phyloP scores from a whole-genome alignment of 768 basidiomycete genomes.

The Epithele typhae region DNA sequence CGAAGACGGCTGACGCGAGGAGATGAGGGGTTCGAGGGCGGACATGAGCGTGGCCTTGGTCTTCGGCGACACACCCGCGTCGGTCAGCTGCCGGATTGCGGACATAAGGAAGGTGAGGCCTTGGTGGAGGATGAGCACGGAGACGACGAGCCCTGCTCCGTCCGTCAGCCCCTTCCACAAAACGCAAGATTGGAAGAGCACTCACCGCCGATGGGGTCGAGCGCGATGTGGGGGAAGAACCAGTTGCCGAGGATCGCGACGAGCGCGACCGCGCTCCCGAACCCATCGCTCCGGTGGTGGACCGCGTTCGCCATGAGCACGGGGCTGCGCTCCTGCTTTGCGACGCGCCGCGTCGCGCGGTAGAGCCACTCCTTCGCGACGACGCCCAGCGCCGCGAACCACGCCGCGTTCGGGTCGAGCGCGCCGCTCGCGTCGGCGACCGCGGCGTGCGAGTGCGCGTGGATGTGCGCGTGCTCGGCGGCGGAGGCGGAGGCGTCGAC shows the following conservation, averaged over 20 bases:
- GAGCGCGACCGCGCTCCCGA: conserved; percentile 88
- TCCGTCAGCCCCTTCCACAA: too few relatives aligned
- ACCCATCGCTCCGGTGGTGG: conserved; percentile 96
- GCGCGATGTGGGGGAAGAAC: conserved; percentile 76
- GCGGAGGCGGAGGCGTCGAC: conserved; percentile 44
- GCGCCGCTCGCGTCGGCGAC: conserved; percentile 39
- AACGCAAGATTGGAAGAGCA: too few relatives aligned
- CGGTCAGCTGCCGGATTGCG: conserved; percentile 79
- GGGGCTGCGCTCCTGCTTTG: conserved; percentile 85
- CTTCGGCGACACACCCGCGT: conserved; percentile 65
- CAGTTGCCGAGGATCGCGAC: conserved; percentile 90
- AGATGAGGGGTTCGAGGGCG: conserved; percentile 53
- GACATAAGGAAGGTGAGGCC: conserved; percentile 62
- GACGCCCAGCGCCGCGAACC: conserved; percentile 86
- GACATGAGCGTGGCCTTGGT: conserved; percentile 51
- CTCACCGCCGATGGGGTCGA: conserved; percentile 92
- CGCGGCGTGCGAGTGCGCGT: conserved; percentile 48
- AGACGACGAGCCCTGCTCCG: conserved; percentile 80
- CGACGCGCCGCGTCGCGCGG: conserved; percentile 82
- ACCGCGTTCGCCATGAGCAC: conserved; percentile 95
- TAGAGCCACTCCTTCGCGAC: conserved; percentile 92
- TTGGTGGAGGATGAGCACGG: conserved; percentile 81
- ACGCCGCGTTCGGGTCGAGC: conserved; percentile 92
- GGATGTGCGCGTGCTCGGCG: conserved; percentile 20
- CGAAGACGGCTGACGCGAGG: conserved; percentile 25